Base-by-base conservation (phyloP, 2,329 filamentous ascomycete genomes). In the Chaetomium globosum region DNA sequence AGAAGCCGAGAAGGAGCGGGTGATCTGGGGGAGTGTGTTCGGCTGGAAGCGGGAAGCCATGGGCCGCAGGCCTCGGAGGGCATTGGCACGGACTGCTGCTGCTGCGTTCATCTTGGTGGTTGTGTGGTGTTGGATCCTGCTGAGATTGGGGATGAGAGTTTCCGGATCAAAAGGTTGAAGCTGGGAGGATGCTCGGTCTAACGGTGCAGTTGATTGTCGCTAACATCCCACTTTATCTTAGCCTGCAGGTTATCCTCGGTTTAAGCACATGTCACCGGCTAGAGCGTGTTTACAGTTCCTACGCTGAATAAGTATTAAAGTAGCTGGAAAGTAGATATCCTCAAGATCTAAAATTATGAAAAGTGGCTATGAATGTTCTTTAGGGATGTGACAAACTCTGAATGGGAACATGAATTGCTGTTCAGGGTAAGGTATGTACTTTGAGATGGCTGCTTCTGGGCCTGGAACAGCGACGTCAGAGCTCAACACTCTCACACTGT, bases 31-130 rank as follows among this genome's bases (percentile, higher is more conserved):
- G 43, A 89, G 79, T 51, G 83, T 59, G 33, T 80, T 81, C 51
- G 82, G 78, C 73, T 84, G 83, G 73, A 90, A 84, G 68, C 83
- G 83, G 31, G 85, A 84, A 73, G 85, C 84, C 68, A 86, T 77
- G 54, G 90, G 84, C 73, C 69, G 65, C 58, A 89, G 77, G 71
- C 81, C 83, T 71, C 85, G 83, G 65, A 88, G 76, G 51, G 82
- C 74, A 72, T 84, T 85, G 83, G 84, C 84, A 60, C 61, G 75
- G 71, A 43, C 19, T 7, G 67, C 56, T 30, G 63, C 46, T 23
- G 63, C 60, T 31, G 60, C 59, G 68, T 66, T 59, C 67, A 62
- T 67, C 16, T 23, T 64, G 51, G n/a, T 52, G 23, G 26, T 13
- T 13, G 3, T 43, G 16, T 7, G 39, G n/a, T n/a, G n/a, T n/a